Conservation (phyloP, 371 early-diverging fungal genomes). For the Mortierella polycephala region DNA sequence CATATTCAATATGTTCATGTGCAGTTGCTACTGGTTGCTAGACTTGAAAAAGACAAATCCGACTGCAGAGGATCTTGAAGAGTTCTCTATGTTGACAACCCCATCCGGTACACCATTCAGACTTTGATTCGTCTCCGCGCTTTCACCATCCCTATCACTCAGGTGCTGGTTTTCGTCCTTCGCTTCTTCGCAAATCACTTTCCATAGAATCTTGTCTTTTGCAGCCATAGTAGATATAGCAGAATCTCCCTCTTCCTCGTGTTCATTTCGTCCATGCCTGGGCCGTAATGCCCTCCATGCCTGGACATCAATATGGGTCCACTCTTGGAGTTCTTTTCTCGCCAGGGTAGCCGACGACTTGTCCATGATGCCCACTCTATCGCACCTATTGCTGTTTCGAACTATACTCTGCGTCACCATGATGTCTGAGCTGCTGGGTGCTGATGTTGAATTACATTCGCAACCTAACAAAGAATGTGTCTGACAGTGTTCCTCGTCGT, state of each 20-base stretch:
- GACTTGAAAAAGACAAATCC: slow-evolving; percentile 6
- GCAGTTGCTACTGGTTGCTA: not conserved
- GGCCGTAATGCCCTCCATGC: slow-evolving; percentile 5
- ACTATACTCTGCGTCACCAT: not conserved
- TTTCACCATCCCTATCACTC: slow-evolving; percentile 96
- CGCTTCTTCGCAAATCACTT: not conserved
- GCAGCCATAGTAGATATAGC: not conserved
- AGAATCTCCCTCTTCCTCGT: not conserved
- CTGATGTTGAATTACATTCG: slow-evolving; percentile 18
- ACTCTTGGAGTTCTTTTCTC: slow-evolving; percentile 38
- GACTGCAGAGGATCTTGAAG: not conserved
- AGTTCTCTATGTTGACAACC: not conserved
- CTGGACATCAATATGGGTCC: slow-evolving; percentile 34
- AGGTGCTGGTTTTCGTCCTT: slow-evolving; percentile 70
- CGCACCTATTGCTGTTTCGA: not conserved
- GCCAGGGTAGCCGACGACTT: slow-evolving; percentile 13
- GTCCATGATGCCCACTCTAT: slow-evolving; percentile 10
- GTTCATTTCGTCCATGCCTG: not conserved
- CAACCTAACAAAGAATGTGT: slow-evolving; percentile 60
- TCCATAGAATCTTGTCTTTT: slow-evolving; percentile 17
- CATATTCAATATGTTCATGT: not conserved
- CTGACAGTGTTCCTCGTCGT: slow-evolving; percentile 56
- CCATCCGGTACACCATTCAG: not conserved
- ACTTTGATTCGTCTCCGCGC: slow-evolving; percentile 80
- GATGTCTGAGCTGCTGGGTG: not conserved